Evolutionary conservation across 306 rosid species (phyloP).

Genomic region (Cicer chorassanicum): DNA sequence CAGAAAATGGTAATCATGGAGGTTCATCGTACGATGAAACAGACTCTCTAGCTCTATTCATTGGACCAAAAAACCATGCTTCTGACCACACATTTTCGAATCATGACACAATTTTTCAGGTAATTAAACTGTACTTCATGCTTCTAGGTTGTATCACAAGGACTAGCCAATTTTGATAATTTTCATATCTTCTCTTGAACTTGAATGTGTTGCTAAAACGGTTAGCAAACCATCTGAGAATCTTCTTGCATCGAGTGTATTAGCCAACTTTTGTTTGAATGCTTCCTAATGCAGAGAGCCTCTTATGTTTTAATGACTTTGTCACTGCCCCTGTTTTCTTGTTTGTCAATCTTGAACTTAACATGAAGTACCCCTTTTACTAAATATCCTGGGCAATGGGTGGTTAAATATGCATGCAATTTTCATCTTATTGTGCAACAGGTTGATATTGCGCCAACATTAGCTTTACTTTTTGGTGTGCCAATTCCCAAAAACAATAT

Average conservation of each 20-base stretch:
- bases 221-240: conserved; percentile 20
- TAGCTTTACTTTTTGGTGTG: conserved; percentile 85
- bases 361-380: conserved; percentile 29
- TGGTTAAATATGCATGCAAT: conserved; percentile 41
- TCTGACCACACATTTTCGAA: conserved; percentile 45
- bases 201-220: conserved; percentile 25
- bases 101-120: conserved; percentile 70
- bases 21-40: conserved; percentile 93
- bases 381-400: conserved; percentile 29
- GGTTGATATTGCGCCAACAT: conserved; percentile 89
- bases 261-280: conserved; percentile 20
- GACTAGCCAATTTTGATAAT: conserved; percentile 31
- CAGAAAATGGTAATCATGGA: conserved; percentile 89
- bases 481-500: conserved; percentile 94
- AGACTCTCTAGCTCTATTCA: conserved; percentile 78
- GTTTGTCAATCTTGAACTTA: conserved; percentile 35
- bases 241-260: conserved; percentile 29
- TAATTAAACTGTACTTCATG: conserved; percentile 47
- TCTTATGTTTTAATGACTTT: conserved; percentile 20
- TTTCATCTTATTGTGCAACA: conserved; percentile 48
- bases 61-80: conserved; percentile 61
- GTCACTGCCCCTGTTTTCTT: conserved; percentile 19
- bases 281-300: conserved; percentile 15
- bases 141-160: conserved; percentile 29
- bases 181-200: conserved; percentile 30